Base-by-base conservation (phyloP, 768 basidiomycete genomes). In the Neoboletus brunneissimus region DNA sequence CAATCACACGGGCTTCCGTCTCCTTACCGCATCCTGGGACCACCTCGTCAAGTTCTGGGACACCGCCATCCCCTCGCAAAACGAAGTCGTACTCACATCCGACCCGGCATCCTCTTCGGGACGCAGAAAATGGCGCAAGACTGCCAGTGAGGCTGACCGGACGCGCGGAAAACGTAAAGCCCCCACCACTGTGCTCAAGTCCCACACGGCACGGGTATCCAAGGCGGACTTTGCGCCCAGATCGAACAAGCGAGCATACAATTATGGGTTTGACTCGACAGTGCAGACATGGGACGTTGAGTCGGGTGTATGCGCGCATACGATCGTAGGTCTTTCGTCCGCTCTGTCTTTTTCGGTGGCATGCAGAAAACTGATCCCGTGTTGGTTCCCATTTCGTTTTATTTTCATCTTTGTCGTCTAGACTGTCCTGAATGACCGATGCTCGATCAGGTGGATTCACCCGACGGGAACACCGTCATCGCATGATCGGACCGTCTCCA, bases 21-120 rank as follows among this genome's bases (percentile, higher is more conserved):
- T 98, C 18, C 76, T 98, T 34, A 94, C 92, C 0, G 81, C 89
- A 0, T 89, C 89, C 0, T 95, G 94, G 92, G 95, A 99, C 25
- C 25, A 5, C 25, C 25, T 25, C 25, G 5, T 25, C 5, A 5
- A 5, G 3, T 63, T 94, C 5, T 98, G 87, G 88, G 84, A 87
- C 57, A 85, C 85, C 4, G 64, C 68, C 1, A 76, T 89, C 34
- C 87, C 91, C 0, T 62, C 71, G 0, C 62, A 73, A 3, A 89
- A 94, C 64, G 88, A 95, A 61, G 78, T 90, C 0, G 65, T 73
- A 0, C 49, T 56, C 0, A 32, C 50, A 9, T 53, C 45, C 10
- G 59, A 65, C 15, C 12, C 2, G 1, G 20, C 27, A 4, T 29
- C 27, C 27, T 29, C 5, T 29, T 29, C 6, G 5, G 5, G 7